Base-by-base conservation (phyloP, 352 stramenopile species). In the Bremia lactucae region DNA sequence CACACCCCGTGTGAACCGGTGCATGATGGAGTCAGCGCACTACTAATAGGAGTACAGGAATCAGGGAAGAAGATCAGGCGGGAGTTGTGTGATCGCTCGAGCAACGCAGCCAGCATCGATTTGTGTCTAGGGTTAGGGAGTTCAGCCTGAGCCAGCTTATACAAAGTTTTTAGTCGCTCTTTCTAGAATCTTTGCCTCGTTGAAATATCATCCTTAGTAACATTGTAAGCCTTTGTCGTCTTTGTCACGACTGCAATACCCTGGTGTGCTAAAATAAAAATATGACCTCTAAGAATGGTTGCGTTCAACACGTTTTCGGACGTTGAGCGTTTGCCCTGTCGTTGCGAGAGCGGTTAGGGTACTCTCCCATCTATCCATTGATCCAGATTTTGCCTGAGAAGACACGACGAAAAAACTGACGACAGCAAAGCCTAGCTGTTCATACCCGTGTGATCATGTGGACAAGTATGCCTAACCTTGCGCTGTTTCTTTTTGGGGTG, bases 401-500 rank as follows among this genome's bases (percentile, higher is more conserved):
- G 13, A 33, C 31, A 8, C 50, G 40, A 28, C 38, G 37, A 54
- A 47, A 56, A 62, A 62, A 58, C 53, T 58, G 53, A 62, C 54
- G 54, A 13, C 54, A 59, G 49, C 38, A 26, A 29, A 49, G 33
- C 36, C 41, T 55, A 40, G 52, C 40, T 59, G 37, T 46, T 49
- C 31, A 49, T 41, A 21, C 35, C 20, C 37, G 29, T 35, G 18
- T 24, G 19, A 42, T 49, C 22, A 36, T 44, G 41, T 49, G 48
- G 13, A 13, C 24, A 29, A 7, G 24, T 31, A 29, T 50, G 42
- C 24, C 15, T 37, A 21, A n/a, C 31, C 14, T 39, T 22, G 42
- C 38, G 50, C 45, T 59, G 51, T 55, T 53, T 57, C 51, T 57
- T 51, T 31, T 31, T 56, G 46, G 15, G 29, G 49, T 64, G 55